These are phyloP conservation scores for Fusarium sp. DNA, from an alignment of 2,329 filamentous ascomycete genomes.

Conservation along the genomic window DNA sequence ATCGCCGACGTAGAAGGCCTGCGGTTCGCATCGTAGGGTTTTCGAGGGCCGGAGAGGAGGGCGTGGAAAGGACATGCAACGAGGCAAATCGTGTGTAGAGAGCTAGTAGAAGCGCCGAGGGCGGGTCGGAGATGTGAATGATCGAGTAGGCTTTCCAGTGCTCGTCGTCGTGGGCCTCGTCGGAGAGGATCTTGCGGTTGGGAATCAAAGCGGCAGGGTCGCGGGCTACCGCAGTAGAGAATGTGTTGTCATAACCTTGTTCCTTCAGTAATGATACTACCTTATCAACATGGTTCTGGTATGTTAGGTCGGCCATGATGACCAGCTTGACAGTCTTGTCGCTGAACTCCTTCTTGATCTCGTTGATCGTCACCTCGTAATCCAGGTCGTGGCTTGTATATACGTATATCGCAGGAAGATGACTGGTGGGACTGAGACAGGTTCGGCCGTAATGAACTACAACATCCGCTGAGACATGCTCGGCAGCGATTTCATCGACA, in stretches of 20 bases:
- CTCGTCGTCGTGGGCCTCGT: constrained; percentile 55
- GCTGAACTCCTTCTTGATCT: constrained; percentile 77
- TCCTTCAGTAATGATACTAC: constrained; percentile 67
- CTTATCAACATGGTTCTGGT: constrained; percentile 76
- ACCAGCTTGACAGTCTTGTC: constrained; percentile 74
- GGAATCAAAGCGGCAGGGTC: constrained; percentile 85
- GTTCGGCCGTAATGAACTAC: constrained; percentile 95
- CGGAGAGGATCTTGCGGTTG: constrained; percentile 75
- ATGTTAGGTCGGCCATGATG: constrained; percentile 91
- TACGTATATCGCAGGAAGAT: constrained; percentile 89
- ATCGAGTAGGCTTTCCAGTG: constrained; percentile 75
- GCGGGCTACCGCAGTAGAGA: constrained; percentile 78
- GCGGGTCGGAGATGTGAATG: constrained; percentile 86
- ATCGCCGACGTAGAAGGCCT: constrained; percentile 80
- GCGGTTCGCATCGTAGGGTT: constrained; percentile 59
- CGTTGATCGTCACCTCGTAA: constrained; percentile 63
- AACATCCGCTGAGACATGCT: constrained; percentile 90
- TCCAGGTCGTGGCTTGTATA: constrained; percentile 82
- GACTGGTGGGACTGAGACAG: constrained; percentile 88
- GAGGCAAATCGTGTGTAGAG: constrained; percentile 84
- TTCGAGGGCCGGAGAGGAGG: constrained; percentile 66
- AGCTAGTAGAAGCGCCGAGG: constrained; percentile 85
- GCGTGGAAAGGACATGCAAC: constrained; percentile 81
- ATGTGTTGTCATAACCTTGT: constrained; percentile 76
- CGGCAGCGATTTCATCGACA: constrained; percentile 95